phyloP scores from a whole-genome alignment of 164 flowering plant species.

The Vitis rotundifolia region DNA sequence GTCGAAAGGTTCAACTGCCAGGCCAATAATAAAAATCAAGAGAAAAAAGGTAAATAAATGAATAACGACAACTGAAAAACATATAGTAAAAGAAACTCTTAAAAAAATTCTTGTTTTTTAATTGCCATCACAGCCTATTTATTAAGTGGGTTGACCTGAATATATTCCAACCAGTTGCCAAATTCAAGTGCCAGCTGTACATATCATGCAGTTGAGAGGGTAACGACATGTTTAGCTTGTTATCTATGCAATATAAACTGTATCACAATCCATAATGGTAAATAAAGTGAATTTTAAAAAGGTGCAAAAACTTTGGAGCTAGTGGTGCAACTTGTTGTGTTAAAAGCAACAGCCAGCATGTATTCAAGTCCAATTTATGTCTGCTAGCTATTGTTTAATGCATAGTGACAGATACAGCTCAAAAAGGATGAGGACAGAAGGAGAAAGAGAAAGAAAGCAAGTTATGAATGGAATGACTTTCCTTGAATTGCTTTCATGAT shows the following conservation, averaged over 20 bases:
- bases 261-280: background rate
- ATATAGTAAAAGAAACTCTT: too few relatives aligned
- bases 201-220: background rate
- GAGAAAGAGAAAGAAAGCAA: constrained; percentile 3
- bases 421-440: constrained; percentile 6
- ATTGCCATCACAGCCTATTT: too few relatives aligned
- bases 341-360: background rate
- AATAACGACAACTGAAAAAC: too few relatives aligned
- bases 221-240: background rate
- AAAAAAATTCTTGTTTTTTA: too few relatives aligned
- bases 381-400: constrained; percentile 4
- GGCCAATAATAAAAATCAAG: too few relatives aligned
- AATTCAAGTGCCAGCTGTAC: too few relatives aligned
- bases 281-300: background rate
- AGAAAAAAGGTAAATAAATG: too few relatives aligned
- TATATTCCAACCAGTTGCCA: too few relatives aligned
- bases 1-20: too few relatives aligned
- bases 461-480: constrained; percentile 7
- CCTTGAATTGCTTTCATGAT: constrained; percentile 9
- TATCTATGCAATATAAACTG: background rate
- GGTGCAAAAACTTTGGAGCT: background rate
- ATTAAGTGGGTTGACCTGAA: too few relatives aligned
- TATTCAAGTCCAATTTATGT: background rate
- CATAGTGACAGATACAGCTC: constrained; percentile 7
- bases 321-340: constrained; percentile 2